Evolutionary conservation across 2,329 filamentous ascomycete genomes (phyloP), one percentile per base, ranked within the genome.

Genomic region (Magnaporthiopsis rhizophila): DNA sequence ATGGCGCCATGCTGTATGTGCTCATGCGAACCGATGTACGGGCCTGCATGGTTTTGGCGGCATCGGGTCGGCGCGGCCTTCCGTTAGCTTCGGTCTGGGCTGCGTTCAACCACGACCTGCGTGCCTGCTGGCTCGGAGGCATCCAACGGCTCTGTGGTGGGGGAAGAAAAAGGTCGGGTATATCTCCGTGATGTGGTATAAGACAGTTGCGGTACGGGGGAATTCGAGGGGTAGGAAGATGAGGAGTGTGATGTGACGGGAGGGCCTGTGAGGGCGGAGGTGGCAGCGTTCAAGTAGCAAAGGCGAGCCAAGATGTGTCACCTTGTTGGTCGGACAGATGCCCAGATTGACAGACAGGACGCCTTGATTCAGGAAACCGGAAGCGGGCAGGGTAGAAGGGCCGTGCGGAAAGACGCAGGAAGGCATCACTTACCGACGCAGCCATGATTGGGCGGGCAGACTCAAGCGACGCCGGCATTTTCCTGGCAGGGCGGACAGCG

Each of bases 361-460:
- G 6, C 18, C 21, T 50, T 7, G 57, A 26, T 58, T 58, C 57
- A 26, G 57, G 34, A 7, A 36, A 7, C 3, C 11, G 8, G 34
- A 36, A 36, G 8, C 7, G 11, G 34, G 57, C 57, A 26, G 9
- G 57, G 24, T 24, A 21, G 28, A 59, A 13, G 32, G 58, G 58
- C 32, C 28, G 57, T 58, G 57, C 57, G 38, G n/a, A n/a, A 30
- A 53, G 45, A 62, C 34, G 18, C 15, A 30, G 3, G 15, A 57
- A 63, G 60, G 58, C 60, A 65, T 50, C 66, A 83, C 84, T 64
- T 84, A 86, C 84, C 71, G 84, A 86, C 61, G 83, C 81, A 66
- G 83, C 83, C 84, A 86, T 86, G 73, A 86, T 86, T 70, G 84
- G 84, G 72, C 83, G 83, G 64, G 82, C 79, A 59, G 84, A 86